Evolutionary conservation across 257 asterid genomes (phyloP).

Genomic region (Scutellaria galericulata): DNA sequence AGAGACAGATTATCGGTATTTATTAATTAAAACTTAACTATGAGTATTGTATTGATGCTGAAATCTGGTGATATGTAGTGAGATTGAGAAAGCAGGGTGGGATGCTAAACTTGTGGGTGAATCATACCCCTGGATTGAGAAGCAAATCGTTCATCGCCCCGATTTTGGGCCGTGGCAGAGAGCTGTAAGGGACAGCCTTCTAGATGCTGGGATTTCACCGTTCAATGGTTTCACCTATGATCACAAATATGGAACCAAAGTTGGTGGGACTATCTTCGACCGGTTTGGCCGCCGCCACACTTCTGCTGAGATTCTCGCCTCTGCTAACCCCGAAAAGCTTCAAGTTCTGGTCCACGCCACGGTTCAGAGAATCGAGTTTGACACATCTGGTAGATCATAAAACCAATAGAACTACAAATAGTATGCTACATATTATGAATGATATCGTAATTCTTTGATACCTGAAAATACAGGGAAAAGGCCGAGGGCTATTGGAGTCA

Average conservation of each 20-base stretch:
- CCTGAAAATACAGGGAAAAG: constrained; percentile 50
- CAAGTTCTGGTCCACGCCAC: constrained; percentile 77
- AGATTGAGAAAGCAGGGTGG: constrained; percentile 73
- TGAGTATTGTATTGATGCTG: constrained; percentile 11
- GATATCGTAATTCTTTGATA: not conserved
- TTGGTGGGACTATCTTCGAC: constrained; percentile 95
- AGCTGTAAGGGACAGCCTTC: constrained; percentile 72
- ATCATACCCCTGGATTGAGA: constrained; percentile 94
- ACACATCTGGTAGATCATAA: constrained; percentile 53
- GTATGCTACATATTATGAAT: not conserved
- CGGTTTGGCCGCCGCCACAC: constrained; percentile 85
- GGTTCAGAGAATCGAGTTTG: constrained; percentile 76
- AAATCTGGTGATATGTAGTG: constrained; percentile 52
- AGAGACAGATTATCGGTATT: too few species aligned
- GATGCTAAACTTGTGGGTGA: constrained; percentile 82
- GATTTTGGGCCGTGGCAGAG: constrained; percentile 78
- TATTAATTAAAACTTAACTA: too few species aligned
- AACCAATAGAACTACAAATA: not conserved
- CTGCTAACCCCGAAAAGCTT: constrained; percentile 70
- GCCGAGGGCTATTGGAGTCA: constrained; percentile 79
- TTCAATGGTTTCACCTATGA: constrained; percentile 94
- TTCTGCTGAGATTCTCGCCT: constrained; percentile 85
- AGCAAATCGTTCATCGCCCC: constrained; percentile 82
- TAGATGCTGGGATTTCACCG: constrained; percentile 88
- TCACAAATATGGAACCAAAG: constrained; percentile 87